Evolutionary conservation across 495 filamentous ascomycete species (phyloP), one percentile per base, ranked within the genome.

Genomic region (Alectoria sarmentosa): DNA sequence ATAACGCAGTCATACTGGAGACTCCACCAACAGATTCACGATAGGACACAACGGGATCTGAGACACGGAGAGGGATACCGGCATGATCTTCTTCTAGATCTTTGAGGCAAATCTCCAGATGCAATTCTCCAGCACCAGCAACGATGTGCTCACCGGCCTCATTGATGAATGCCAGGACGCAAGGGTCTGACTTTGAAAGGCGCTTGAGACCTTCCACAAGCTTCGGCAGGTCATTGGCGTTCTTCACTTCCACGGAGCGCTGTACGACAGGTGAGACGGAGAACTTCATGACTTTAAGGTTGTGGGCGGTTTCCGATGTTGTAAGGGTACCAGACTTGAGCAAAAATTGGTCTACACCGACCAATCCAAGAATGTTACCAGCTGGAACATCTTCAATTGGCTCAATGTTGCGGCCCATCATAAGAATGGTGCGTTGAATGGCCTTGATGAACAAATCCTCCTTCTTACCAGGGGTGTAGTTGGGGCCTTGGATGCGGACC

Each of bases 241-340:
- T 99, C 90, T 97, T 98, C 82, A 97, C 94, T 80, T 98, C 92
- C 71, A 99, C 94, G 77, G 95, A 96, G 69, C 94, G 93, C 80
- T 86, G 94, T 70, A 99, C 95, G 79, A 99, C 94, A 75, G 94
- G 94, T 48, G 94, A 98, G 75, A 99, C 94, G 73, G 94, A 99
- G 90, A 99, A 99, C 83, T 96, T 96, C 94, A 99, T 99, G 80
- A 99, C 94, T 88, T 98, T 99, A 70, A 99, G 80, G 86, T 99
- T 99, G 88, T 99, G 94, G 72, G 94, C 94, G 66, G 92, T 93
- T 67, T 99, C 94, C 73, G 86, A 86, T 74, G 95, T 99, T 78
- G 92, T 96, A 69, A 99, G 87, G 70, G 94, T 99, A 86, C 94
- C 94, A 74, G 94, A 98, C 88, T 99, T 99, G 84, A 99, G 91